These are phyloP conservation scores for Fraxinus platypoda DNA, from an alignment of 305 asterid species.

Conservation along the genomic window DNA sequence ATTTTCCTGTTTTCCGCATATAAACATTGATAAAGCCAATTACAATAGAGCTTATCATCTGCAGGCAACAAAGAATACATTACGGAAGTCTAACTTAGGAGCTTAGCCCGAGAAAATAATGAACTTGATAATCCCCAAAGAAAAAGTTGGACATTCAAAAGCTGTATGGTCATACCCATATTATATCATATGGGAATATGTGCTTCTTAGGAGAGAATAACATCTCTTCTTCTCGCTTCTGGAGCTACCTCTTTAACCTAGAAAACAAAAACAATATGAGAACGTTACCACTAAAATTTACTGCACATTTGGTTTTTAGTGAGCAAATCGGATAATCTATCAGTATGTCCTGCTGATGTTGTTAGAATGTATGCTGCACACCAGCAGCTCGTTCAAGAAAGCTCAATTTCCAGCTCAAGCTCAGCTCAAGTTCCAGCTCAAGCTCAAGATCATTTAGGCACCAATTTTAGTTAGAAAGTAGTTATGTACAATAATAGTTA, in stretches of 20 bases:
- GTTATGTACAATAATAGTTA: too few relatives aligned
- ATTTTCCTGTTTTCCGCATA: background rate
- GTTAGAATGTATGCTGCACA: too few relatives aligned
- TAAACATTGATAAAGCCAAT: background rate
- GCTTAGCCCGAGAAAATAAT: background rate
- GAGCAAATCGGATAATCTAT: background rate
- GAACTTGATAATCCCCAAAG: background rate
- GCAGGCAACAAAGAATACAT: background rate
- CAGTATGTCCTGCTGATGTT: background rate
- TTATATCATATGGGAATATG: too few relatives aligned
- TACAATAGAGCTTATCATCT: background rate
- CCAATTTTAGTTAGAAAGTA: too few relatives aligned
- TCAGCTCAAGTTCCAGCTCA: too few relatives aligned
- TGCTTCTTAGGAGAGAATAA: too few relatives aligned
- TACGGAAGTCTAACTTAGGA: background rate
- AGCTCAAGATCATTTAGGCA: too few relatives aligned
- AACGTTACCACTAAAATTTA: background rate
- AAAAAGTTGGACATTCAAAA: too few relatives aligned
- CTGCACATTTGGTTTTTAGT: background rate
- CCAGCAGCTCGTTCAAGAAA: too few relatives aligned
- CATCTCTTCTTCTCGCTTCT: constrained; percentile 91
- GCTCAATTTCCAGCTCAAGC: too few relatives aligned
- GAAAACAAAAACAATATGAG: constrained; percentile 19
- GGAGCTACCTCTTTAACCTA: constrained; percentile 97
- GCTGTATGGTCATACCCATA: too few relatives aligned